Evolutionary conservation across 257 asterid species (phyloP).

Genomic region (Euphrasia confusa): DNA sequence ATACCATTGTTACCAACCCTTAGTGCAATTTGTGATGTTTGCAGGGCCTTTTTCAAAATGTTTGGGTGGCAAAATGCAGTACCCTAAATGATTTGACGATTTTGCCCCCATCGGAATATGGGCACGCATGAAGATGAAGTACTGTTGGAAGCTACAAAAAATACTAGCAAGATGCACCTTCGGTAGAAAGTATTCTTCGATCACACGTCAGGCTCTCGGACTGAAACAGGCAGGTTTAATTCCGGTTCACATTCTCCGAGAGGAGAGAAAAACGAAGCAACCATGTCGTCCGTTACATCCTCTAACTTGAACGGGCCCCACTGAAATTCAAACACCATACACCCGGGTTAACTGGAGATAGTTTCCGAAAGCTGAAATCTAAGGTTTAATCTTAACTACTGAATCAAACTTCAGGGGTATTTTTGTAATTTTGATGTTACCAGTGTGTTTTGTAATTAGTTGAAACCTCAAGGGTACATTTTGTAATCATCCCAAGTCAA

Average conservation of each 20-base stretch:
- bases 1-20: too few relatives aligned
- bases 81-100: neutral
- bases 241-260: constrained; percentile 65
- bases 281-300: constrained; percentile 77
- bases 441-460: too few relatives aligned
- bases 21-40: neutral
- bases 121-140: too few relatives aligned
- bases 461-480: neutral
- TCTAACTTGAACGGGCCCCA: constrained; percentile 71
- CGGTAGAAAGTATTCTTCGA: neutral
- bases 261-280: constrained; percentile 49
- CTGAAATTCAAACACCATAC: constrained; percentile 34
- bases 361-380: neutral
- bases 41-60: neutral
- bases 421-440: too few relatives aligned
- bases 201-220: constrained; percentile 87
- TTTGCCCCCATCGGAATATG: neutral
- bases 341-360: neutral
- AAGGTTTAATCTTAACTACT: too few relatives aligned
- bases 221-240: constrained; percentile 65
- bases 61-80: neutral
- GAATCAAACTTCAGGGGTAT: neutral
- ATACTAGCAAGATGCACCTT: neutral
- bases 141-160: too few relatives aligned
- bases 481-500: neutral